Conservation (phyloP, 257 asterid species). For the Scutellaria barbata region DNA sequence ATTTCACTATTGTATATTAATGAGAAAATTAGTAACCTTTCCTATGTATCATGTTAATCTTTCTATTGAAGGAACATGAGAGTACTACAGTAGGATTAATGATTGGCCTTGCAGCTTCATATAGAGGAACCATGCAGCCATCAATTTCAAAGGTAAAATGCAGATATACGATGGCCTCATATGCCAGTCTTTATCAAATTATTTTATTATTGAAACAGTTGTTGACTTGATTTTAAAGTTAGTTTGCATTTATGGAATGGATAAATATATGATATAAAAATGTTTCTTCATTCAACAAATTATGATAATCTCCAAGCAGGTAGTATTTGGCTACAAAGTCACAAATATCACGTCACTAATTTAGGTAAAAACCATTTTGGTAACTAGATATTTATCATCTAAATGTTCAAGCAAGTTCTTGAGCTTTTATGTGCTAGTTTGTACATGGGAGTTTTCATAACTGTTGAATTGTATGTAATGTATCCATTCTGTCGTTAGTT, state of each 20-base stretch:
- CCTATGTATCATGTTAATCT: not conserved
- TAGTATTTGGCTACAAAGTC: not conserved
- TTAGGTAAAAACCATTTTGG: conserved; percentile 24
- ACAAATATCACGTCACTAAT: not conserved
- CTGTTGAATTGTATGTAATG: not conserved
- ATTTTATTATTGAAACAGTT: not conserved
- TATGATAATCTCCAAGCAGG: conserved; percentile 10
- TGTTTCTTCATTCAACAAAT: conserved; percentile 7
- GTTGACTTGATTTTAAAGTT: conserved; percentile 23
- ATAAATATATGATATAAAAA: not conserved
- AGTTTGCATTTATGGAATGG: conserved; percentile 14
- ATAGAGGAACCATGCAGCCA: conserved; percentile 98
- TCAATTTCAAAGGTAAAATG: conserved; percentile 84
- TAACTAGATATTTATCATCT: not conserved
- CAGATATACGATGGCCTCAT: conserved; percentile 26
- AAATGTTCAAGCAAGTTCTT: not conserved
- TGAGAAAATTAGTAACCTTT: conserved; percentile 1
- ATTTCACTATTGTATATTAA: conserved; percentile 8
- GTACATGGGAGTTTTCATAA: too few species aligned
- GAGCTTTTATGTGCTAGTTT: not conserved
- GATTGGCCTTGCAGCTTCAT: conserved; percentile 98
- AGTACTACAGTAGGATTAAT: conserved; percentile 93
- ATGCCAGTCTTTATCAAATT: not conserved
- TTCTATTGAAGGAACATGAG: conserved; percentile 80
- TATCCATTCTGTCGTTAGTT: not conserved